Evolutionary conservation across 768 basidiomycete genomes (phyloP), one percentile per base, ranked within the genome.

Genomic region (Boletus reticulatus): DNA sequence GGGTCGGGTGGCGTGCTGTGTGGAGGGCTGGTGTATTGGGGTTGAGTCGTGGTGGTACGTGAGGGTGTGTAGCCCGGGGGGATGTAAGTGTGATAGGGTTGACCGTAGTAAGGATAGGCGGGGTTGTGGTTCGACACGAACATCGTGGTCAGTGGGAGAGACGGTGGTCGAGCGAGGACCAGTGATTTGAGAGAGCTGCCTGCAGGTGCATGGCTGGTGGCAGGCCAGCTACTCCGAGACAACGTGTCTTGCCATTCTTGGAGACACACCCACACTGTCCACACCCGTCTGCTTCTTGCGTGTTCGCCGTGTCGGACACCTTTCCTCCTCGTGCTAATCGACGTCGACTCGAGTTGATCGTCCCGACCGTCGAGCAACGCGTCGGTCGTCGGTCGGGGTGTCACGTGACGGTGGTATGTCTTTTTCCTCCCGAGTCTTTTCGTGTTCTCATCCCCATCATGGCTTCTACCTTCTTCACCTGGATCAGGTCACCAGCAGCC

Each of bases 401-500:
- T 58, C 60, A 55, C 64, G 62, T 58, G 56, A 65, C 14, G 12
- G 31, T 50, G 20, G n/a, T 27, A 24, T 47, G 52, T 39, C 22
- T 29, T 16, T 51, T 53, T 37, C 34, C 34, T 14, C 4, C 41
- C 20, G 20, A 42, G 13, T 20, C 19, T 12, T 13, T n/a, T 12
- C 41, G 6, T 0, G 19, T 42, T 14, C 11, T 13, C 17, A 14
- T 38, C 31, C 48, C 62, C 62, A 42, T 50, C 67, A 93, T 94
- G 92, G 81, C 92, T 55, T 89, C 90, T 37, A 85, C 85, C 36
- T 94, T 97, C 77, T 78, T 89, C 69, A 80, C 83, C 66, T 98
- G 95, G 95, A 67, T 92, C 67, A 87, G 89, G 67, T 94, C 92
- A 45, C 95, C 95, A 49, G 92, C 92, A 44, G 91, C 92, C 19